These are phyloP conservation scores for Amanita phalloides DNA, from an alignment of 768 basidiomycete species.

Conservation along the genomic window DNA sequence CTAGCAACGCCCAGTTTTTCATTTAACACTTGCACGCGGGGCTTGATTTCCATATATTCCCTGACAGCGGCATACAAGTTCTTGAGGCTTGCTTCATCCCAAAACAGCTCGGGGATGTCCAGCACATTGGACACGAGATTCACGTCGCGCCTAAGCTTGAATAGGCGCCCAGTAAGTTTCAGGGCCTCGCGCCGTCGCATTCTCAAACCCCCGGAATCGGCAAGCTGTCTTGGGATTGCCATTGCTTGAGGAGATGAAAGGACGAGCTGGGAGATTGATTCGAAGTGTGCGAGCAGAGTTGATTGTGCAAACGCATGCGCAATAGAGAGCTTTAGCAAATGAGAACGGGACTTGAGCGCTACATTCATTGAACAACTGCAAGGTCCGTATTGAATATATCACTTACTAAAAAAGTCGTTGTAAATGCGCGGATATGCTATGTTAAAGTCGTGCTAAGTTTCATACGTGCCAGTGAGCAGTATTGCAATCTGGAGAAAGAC, in stretches of 20 bases:
- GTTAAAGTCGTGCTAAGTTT: conserved; percentile 61
- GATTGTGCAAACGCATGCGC: conserved; percentile 93
- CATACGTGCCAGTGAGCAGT: neutral
- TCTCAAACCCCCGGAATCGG: conserved; percentile 62
- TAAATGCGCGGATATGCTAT: conserved; percentile 87
- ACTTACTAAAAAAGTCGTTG: conserved; percentile 92
- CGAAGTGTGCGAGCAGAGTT: conserved; percentile 83
- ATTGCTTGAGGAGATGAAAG: conserved; percentile 69
- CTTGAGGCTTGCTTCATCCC: conserved; percentile 87
- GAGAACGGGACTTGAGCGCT: conserved; percentile 90
- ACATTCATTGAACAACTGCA: conserved; percentile 1
- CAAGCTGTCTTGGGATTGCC: conserved; percentile 78
- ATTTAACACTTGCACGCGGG: conserved; percentile 74
- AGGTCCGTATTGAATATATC: neutral
- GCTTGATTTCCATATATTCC: conserved; percentile 90
- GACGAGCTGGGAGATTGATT: conserved; percentile 65
- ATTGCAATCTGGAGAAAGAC: neutral
- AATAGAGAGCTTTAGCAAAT: conserved; percentile 86
- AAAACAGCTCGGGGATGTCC: conserved; percentile 90
- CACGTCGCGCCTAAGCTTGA: conserved; percentile 82
- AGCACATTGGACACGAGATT: conserved; percentile 90
- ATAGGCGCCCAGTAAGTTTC: conserved; percentile 75
- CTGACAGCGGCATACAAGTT: conserved; percentile 86
- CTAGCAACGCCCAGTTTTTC: conserved; percentile 82
- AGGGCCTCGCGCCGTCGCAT: conserved; percentile 76